These are phyloP conservation scores for Geotrichum siamense DNA, from an alignment of 1,139 yeast species.

Conservation along the genomic window DNA sequence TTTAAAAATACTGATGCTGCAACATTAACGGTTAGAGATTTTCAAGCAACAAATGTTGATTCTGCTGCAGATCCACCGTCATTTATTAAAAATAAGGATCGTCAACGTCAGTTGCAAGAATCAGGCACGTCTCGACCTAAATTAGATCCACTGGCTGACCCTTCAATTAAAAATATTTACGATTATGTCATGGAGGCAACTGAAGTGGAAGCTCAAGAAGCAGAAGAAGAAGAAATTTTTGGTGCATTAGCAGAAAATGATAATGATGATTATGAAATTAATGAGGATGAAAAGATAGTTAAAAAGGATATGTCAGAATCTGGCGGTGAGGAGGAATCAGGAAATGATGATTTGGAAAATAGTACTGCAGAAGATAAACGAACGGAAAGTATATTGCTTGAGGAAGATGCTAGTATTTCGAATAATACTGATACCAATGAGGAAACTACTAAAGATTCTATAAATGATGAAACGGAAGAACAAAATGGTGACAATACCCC, in stretches of 20 bases:
- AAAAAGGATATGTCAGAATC: slow-evolving; percentile 18
- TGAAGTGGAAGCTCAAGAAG: slow-evolving; percentile 15
- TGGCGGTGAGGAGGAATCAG: slow-evolving; percentile 21
- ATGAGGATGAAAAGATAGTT: slow-evolving; percentile 18
- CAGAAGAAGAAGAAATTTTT: slow-evolving; percentile 9
- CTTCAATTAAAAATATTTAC: slow-evolving; percentile 13
- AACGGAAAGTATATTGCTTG: slow-evolving; percentile 25
- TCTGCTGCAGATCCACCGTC: slow-evolving; percentile 74
- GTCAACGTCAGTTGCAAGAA: slow-evolving; percentile 24
- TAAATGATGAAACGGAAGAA: not conserved
- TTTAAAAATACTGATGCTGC: slow-evolving; percentile 76
- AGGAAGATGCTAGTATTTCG: slow-evolving; percentile 20
- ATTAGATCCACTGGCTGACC: slow-evolving; percentile 9
- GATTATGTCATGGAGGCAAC: slow-evolving; percentile 16
- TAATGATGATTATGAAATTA: not conserved
- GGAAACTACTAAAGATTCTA: slow-evolving; percentile 9
- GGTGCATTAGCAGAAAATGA: slow-evolving; percentile 7
- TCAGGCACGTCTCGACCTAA: not conserved
- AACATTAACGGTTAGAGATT: slow-evolving; percentile 60
- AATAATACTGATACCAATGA: slow-evolving; percentile 1
- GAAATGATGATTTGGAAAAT: slow-evolving; percentile 18
- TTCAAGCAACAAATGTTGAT: slow-evolving; percentile 48
- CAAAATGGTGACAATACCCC: not conserved
- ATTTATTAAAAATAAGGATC: slow-evolving; percentile 38
- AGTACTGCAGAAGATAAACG: slow-evolving; percentile 6